These are phyloP conservation scores for apple (Malus domestica) DNA, from an alignment of 306 rosid genomes.

Conservation along the genomic window DNA sequence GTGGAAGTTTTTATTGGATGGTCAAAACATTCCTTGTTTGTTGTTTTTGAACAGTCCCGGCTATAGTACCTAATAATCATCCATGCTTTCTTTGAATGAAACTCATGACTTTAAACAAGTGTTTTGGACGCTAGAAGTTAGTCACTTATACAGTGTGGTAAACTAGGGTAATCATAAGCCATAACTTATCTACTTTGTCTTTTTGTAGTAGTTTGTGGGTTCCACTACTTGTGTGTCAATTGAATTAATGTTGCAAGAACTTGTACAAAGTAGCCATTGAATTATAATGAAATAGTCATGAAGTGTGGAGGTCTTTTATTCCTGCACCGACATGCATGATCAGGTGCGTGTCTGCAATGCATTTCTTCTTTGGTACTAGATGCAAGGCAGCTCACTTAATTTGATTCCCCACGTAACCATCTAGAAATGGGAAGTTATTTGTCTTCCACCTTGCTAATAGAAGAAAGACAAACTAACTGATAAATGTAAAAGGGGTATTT, in stretches of 20 bases:
- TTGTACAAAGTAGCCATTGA: neutral
- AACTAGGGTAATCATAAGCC: conserved; percentile 8
- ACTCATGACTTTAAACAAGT: conserved; percentile 1
- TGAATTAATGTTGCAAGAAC: neutral
- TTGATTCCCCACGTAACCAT: neutral
- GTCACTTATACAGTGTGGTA: neutral
- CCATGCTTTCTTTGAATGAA: neutral
- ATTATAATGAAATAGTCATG: neutral
- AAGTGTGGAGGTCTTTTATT: neutral
- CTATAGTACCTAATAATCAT: neutral
- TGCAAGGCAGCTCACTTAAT: neutral
- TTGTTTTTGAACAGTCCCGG: neutral
- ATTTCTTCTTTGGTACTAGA: neutral
- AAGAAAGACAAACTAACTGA: neutral
- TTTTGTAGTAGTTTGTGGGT: neutral
- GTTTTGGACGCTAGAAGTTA: neutral
- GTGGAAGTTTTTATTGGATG: conserved; percentile 3
- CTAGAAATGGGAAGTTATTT: neutral
- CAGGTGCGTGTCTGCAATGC: neutral
- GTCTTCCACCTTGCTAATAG: neutral
- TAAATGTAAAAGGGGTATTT: neutral
- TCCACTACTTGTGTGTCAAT: neutral
- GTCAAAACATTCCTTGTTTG: neutral
- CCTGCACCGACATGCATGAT: neutral
- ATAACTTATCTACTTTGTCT: neutral